Conservation (phyloP, 805 yeast genomes). For the Wickerhamomyces queroliae region DNA sequence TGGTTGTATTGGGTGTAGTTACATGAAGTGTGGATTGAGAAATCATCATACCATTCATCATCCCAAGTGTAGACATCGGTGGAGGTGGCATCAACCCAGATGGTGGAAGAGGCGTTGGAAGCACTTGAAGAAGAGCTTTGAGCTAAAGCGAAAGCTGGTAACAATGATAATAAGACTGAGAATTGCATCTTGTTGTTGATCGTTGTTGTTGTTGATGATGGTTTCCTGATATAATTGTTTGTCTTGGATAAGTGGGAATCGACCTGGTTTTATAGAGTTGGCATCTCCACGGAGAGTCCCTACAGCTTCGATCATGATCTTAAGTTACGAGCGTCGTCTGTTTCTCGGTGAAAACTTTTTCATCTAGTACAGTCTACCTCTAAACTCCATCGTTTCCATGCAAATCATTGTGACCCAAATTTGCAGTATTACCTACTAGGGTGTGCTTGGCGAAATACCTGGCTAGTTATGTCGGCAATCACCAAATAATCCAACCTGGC, state of each 20-base stretch:
- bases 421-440: not conserved
- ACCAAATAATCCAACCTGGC: no score
- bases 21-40: slow-evolving; percentile 16
- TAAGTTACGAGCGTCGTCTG: no score
- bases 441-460: slow-evolving; percentile 1
- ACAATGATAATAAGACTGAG: not conserved
- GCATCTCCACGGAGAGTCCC: no score
- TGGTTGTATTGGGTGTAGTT: slow-evolving; percentile 13
- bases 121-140: not conserved
- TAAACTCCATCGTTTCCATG: not conserved
- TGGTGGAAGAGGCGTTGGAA: slow-evolving; percentile 3
- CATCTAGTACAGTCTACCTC: not conserved
- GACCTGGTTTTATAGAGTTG: no score
- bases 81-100: slow-evolving; percentile 10
- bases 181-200: not conserved
- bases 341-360: no score
- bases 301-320: no score
- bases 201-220: no score
- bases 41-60: slow-evolving; percentile 13
- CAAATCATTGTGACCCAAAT: no score
- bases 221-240: no score
- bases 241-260: no score
- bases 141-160: slow-evolving; percentile 1
- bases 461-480: not conserved
- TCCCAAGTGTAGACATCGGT: slow-evolving; percentile 9